Percentiles rank a stretch among this genome's conserved stretches.
phyloP scores from a whole-genome alignment of 2,329 filamentous ascomycete species.

The Colletotrichum truncatum region DNA sequence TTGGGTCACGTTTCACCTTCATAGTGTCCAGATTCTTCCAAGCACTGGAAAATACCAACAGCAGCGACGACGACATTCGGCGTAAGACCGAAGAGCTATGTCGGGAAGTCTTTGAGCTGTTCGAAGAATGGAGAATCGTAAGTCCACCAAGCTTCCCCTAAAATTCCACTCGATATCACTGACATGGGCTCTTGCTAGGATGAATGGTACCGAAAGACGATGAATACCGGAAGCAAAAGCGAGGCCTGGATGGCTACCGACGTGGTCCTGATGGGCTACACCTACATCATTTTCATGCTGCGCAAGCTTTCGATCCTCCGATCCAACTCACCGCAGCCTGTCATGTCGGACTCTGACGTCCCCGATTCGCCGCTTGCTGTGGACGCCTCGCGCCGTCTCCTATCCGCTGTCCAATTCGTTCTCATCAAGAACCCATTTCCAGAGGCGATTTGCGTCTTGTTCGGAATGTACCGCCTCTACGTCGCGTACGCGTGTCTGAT shows the following conservation, averaged over 20 bases:
- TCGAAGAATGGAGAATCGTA: constrained; percentile 40
- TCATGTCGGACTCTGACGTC: constrained; percentile 38
- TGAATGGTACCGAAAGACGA: constrained; percentile 34
- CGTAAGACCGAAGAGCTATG: constrained; percentile 39
- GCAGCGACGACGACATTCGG: constrained; percentile 33
- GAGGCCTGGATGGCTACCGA: constrained; percentile 38
- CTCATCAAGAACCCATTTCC: constrained; percentile 35
- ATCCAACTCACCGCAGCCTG: constrained; percentile 36
- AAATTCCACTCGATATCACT: background rate
- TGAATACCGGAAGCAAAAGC: constrained; percentile 32
- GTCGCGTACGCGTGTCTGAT: constrained; percentile 39
- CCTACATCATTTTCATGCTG: constrained; percentile 44
- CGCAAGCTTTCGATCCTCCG: constrained; percentile 33
- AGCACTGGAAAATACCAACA: constrained; percentile 3
- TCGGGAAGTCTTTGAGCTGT: constrained; percentile 37
- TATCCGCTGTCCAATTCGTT: constrained; percentile 32
- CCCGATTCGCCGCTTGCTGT: constrained; percentile 40
- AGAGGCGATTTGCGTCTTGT: constrained; percentile 34
- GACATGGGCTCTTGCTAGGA: constrained; percentile 26
- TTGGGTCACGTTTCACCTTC: constrained; percentile 39
- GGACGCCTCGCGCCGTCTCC: constrained; percentile 35
- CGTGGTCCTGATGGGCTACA: constrained; percentile 40
- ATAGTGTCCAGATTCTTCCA: constrained; percentile 40
- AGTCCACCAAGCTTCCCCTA: constrained; percentile 1
- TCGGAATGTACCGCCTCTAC: constrained; percentile 39